Evolutionary conservation across 2,329 filamentous ascomycete genomes (phyloP).

Genomic region (Thermochaetoides dissita): DNA sequence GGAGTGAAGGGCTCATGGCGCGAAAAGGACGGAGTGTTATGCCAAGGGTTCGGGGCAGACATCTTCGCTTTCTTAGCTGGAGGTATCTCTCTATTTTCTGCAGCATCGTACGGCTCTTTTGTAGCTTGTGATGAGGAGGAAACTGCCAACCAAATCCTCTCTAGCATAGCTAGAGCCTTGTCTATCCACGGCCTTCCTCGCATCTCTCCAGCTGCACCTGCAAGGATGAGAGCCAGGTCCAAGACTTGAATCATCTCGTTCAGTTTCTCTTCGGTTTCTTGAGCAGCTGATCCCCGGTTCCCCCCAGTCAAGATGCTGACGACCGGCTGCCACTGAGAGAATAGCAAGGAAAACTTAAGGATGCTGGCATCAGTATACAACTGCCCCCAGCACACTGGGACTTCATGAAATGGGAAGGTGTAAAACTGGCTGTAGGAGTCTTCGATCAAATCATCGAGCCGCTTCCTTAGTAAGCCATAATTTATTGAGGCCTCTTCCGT

Average conservation of each 20-base stretch:
- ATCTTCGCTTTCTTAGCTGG: slow-evolving; percentile 5
- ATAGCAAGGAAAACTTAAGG: slow-evolving; percentile 37
- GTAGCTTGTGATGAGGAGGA: neutral
- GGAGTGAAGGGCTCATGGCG: slow-evolving; percentile 27
- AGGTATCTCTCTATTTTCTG: too few relatives aligned
- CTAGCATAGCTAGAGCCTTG: slow-evolving; percentile 31
- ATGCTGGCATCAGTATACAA: slow-evolving; percentile 60
- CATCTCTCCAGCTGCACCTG: slow-evolving; percentile 43
- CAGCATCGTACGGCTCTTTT: too few relatives aligned
- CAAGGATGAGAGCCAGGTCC: slow-evolving; percentile 64
- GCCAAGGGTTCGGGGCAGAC: slow-evolving; percentile 8
- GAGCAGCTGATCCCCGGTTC: neutral
- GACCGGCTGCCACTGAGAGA: slow-evolving; percentile 4
- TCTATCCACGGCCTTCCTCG: slow-evolving; percentile 41
- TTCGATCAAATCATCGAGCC: slow-evolving; percentile 42
- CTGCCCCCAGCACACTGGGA: slow-evolving; percentile 54
- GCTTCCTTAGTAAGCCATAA: slow-evolving; percentile 21
- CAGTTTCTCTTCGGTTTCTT: slow-evolving; percentile 22
- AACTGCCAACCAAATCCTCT: slow-evolving; percentile 14
- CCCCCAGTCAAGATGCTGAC: too few relatives aligned
- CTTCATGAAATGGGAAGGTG: slow-evolving; percentile 50
- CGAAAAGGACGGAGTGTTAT: slow-evolving; percentile 19
- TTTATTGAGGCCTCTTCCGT: neutral
- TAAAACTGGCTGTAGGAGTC: slow-evolving; percentile 55
- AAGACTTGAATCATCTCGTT: slow-evolving; percentile 49